Conservation (phyloP, 2,329 filamentous ascomycete species). For the Fusarium haematococcum region DNA sequence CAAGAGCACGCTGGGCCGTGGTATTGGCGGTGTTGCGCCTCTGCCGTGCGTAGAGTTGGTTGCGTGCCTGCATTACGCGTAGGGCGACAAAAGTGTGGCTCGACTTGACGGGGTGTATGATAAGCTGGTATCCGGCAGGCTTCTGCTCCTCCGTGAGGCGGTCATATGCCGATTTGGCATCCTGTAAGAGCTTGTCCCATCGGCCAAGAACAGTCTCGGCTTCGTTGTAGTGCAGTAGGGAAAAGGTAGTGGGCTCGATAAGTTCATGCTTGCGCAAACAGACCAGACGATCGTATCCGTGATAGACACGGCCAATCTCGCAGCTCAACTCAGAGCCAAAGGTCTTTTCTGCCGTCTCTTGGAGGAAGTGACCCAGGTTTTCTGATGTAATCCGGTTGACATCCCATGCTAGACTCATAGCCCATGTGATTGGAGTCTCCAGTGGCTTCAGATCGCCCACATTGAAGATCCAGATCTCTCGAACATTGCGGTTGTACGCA, state of each 20-base stretch:
- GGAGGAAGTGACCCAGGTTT: constrained; percentile 56
- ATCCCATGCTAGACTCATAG: constrained; percentile 69
- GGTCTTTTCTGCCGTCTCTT: constrained; percentile 59
- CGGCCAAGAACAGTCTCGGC: constrained; percentile 61
- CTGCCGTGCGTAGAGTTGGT: constrained; percentile 64
- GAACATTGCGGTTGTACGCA: constrained; percentile 60
- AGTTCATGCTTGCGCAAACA: constrained; percentile 69
- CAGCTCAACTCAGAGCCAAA: constrained; percentile 59
- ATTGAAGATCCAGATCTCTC: constrained; percentile 72
- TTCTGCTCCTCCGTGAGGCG: constrained; percentile 55
- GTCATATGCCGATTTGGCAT: constrained; percentile 57
- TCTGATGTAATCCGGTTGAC: constrained; percentile 57
- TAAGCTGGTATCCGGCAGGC: constrained; percentile 67
- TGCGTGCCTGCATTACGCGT: constrained; percentile 56
- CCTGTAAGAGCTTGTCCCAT: constrained; percentile 59
- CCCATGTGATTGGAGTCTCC: constrained; percentile 66
- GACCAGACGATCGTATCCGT: constrained; percentile 59
- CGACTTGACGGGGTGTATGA: constrained; percentile 68
- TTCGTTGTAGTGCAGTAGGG: constrained; percentile 68
- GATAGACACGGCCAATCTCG: constrained; percentile 60
- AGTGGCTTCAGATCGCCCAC: constrained; percentile 72
- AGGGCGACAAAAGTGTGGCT: constrained; percentile 62
- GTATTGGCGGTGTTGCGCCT: constrained; percentile 65
- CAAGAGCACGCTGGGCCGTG: constrained; percentile 58
- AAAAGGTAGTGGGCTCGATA: constrained; percentile 66